phyloP scores from a whole-genome alignment of 768 basidiomycete species.

The Tephrocybe sp. region DNA sequence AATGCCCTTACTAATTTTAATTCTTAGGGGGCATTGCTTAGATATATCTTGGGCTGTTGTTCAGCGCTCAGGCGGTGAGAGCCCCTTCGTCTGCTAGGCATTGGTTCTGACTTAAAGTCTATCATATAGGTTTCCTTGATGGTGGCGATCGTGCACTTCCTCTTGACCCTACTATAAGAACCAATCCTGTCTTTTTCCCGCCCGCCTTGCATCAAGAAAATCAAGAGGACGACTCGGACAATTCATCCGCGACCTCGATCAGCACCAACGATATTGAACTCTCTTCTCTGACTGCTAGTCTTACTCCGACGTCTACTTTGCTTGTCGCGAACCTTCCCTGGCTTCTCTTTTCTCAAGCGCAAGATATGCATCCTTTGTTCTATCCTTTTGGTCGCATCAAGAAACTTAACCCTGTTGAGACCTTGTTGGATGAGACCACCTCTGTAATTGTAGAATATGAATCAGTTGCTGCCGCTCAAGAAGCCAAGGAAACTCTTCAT shows the following conservation, averaged over 20 bases:
- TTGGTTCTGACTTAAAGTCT: constrained; percentile 1
- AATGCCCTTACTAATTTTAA: neutral
- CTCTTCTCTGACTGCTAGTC: constrained; percentile 29
- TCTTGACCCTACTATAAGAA: constrained; percentile 40
- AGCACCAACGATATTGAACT: constrained; percentile 27
- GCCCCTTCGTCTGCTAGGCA: neutral
- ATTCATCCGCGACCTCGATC: constrained; percentile 32
- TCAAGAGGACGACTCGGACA: constrained; percentile 23
- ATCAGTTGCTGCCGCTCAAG: constrained; percentile 49
- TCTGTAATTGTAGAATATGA: constrained; percentile 67
- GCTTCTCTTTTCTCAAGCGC: constrained; percentile 61
- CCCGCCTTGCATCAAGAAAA: constrained; percentile 18
- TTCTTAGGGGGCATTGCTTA: constrained; percentile 62
- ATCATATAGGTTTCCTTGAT: constrained; percentile 64
- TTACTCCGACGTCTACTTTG: constrained; percentile 46
- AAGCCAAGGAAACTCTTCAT: constrained; percentile 60
- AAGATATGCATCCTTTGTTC: constrained; percentile 71
- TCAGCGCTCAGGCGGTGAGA: constrained; percentile 74
- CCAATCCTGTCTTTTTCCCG: constrained; percentile 21
- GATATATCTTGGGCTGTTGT: constrained; percentile 89
- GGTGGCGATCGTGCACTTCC: constrained; percentile 75
- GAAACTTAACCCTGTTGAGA: constrained; percentile 52
- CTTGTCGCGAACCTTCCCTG: constrained; percentile 66
- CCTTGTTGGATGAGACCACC: constrained; percentile 36
- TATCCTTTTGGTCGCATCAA: constrained; percentile 70